These are phyloP conservation scores for Malus hybrid DNA, from an alignment of 331 rosid species.

Conservation along the genomic window DNA sequence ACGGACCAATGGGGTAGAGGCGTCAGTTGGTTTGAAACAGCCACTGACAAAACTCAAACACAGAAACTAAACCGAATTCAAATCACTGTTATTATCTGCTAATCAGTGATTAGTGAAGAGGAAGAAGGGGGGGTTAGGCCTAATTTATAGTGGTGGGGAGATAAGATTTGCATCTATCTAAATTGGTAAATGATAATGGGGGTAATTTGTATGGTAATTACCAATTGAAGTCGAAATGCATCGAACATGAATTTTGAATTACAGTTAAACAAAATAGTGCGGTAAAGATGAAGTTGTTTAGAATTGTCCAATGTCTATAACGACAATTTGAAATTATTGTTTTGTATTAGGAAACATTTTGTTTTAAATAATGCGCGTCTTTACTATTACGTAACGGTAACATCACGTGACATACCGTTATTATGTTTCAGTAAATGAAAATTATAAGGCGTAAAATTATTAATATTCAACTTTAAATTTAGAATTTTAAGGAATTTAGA, in stretches of 20 bases:
- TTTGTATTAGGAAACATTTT: neutral
- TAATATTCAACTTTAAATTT: neutral
- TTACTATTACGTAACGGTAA: neutral
- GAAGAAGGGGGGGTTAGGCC: neutral
- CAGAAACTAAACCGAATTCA: neutral
- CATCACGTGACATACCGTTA: neutral
- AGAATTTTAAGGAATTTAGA: neutral
- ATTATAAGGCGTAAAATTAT: neutral
- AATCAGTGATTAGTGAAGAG: neutral
- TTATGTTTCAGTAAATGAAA: neutral
- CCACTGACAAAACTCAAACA: neutral
- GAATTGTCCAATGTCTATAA: neutral
- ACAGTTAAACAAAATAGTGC: neutral
- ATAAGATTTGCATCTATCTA: neutral
- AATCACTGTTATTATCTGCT: neutral
- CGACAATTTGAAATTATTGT: neutral
- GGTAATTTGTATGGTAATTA: neutral
- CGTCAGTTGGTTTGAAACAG: neutral
- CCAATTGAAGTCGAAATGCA: neutral
- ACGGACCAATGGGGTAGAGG: constrained; percentile 15
- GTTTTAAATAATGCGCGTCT: neutral
- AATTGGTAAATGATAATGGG: neutral
- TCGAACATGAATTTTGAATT: neutral
- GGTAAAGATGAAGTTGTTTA: neutral
- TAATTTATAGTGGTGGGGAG: neutral